These are phyloP conservation scores for Lentinula boryana DNA, from an alignment of 768 basidiomycete genomes.

Conservation along the genomic window DNA sequence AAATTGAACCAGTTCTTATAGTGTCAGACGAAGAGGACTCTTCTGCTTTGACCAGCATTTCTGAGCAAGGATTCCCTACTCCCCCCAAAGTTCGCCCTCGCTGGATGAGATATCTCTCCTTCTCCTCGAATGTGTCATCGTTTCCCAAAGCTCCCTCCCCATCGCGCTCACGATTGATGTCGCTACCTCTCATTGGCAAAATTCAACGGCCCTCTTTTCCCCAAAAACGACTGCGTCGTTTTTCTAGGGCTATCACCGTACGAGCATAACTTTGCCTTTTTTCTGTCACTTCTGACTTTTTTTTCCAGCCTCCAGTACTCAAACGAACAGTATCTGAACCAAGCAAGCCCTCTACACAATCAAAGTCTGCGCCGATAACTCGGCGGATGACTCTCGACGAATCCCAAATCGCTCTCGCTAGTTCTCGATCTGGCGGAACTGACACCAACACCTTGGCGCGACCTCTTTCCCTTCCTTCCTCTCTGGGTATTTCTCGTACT, in stretches of 20 bases:
- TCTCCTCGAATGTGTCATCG: neutral
- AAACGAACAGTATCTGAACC: neutral
- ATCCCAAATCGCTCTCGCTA: neutral
- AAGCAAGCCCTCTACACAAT: neutral
- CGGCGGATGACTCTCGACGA: constrained; percentile 2
- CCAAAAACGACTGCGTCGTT: neutral
- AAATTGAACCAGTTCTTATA: neutral
- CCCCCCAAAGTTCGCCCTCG: neutral
- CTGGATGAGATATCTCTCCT: neutral
- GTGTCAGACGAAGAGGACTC: neutral
- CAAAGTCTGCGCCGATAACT: neutral
- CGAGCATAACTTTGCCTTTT: neutral
- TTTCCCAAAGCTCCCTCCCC: neutral
- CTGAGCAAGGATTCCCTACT: neutral
- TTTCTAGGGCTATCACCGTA: neutral
- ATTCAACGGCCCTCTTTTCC: neutral
- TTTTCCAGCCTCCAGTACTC: neutral
- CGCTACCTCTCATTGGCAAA: neutral
- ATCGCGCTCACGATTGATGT: neutral
- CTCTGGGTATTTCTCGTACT: neutral
- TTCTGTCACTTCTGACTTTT: neutral
- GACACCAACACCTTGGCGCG: neutral
- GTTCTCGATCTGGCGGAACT: neutral
- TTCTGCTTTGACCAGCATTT: neutral
- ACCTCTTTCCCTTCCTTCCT: neutral